Base-by-base conservation (phyloP, 2,329 filamentous ascomycete species). In the Phialophora expanda region DNA sequence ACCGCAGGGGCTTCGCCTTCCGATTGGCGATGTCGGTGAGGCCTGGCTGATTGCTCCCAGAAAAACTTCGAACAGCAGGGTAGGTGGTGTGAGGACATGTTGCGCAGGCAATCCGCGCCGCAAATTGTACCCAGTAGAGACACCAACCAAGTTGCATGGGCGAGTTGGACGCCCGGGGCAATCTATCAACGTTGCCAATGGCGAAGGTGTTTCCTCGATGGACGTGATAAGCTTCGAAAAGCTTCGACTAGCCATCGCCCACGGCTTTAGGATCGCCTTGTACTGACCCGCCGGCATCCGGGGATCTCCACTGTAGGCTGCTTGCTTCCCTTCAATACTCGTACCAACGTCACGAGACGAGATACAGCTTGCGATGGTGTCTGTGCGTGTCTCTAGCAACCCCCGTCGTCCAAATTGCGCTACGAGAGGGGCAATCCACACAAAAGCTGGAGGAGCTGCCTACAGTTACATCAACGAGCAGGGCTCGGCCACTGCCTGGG, bases 391-490 rank as follows among this genome's bases (percentile, higher is more conserved):
- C 38, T 44, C 38, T 44, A 6, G 22, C 17, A 51, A 22, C 48
- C 20, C 48, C 26, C 22, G 48, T 11, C 48, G 14, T 51, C 48
- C 48, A 14, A 28, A 26, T 26, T 26, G 24, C 48, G 20, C 48
- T 51, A 51, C 24, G 1, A 14, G 46, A 50, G n/a, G 7, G 46
- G 46, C 46, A 50, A 50, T 50, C 46, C 46, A 50, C 46, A 22
- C 46, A 26, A 3, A 20, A 14, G 20, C 46, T 22, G 46, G n/a
- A 26, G 4, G 34, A 41, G 34, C 38, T 44, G n/a, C 38, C 38
- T 57, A 44, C 11, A 61, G 58, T 61, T 61, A 61, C 58, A 61
- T 61, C 58, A 44, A 41, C 30, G 34, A 46, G 56, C 24, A 24
- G 28, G 44, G 3, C 22, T 30, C 24, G 20, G 28, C 28, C 56